Conservation (phyloP, 208 protist genomes). For the Entamoeba dispar region DNA sequence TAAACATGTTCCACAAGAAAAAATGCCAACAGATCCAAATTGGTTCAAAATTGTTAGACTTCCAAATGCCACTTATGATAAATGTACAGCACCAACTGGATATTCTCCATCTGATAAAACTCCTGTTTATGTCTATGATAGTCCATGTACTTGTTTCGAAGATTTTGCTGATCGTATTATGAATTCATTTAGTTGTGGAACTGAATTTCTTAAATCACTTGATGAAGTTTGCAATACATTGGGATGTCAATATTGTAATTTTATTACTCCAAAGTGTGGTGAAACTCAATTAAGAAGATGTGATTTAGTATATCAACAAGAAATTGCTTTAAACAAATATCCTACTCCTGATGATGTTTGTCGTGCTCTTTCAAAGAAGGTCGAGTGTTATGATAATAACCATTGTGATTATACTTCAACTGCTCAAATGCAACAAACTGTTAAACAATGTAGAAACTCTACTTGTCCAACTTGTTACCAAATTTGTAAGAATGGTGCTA, state of each 20-base stretch:
- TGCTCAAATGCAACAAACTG: not conserved
- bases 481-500: not conserved
- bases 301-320: not conserved
- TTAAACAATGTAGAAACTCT: not conserved
- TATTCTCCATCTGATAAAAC: not conserved
- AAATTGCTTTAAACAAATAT: not conserved
- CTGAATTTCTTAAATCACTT: not conserved
- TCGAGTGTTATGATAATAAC: not conserved
- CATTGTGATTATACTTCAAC: not conserved
- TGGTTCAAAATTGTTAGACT: not conserved
- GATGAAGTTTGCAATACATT: not conserved
- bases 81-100: not conserved
- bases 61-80: not conserved
- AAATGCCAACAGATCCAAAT: not conserved
- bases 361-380: not conserved
- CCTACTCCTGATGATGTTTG: not conserved
- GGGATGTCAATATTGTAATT: not conserved
- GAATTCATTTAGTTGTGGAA: not conserved
- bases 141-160: not conserved
- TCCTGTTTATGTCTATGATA: not conserved
- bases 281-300: not conserved
- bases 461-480: not conserved
- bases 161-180: not conserved
- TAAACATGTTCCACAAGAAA: not conserved
- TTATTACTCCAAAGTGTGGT: not conserved